These are phyloP conservation scores for Cicer bijugum DNA, from an alignment of 306 rosid genomes.

Conservation along the genomic window DNA sequence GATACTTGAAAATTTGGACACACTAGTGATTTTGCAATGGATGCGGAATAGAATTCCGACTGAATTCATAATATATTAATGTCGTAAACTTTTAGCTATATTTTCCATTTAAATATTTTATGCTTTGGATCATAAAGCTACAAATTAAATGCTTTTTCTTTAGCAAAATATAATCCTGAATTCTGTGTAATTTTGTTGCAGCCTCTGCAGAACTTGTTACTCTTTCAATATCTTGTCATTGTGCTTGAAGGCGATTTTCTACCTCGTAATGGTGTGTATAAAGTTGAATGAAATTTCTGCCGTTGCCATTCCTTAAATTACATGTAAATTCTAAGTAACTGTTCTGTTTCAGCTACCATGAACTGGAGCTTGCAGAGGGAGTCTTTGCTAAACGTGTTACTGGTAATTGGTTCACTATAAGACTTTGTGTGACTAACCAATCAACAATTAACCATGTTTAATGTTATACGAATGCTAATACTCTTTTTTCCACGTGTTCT, in stretches of 20 bases:
- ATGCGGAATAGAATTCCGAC: background rate
- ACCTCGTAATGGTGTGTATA: conserved; percentile 63
- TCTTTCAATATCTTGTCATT: conserved; percentile 78
- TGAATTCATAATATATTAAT: conserved; percentile 10
- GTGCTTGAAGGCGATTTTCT: conserved; percentile 75
- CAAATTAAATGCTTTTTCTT: conserved; percentile 7
- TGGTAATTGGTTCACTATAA: conserved; percentile 60
- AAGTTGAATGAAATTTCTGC: conserved; percentile 49
- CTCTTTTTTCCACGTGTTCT: conserved; percentile 20
- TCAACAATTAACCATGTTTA: conserved; percentile 29
- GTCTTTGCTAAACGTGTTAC: conserved; percentile 71
- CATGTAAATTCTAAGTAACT: conserved; percentile 45
- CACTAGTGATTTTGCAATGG: background rate
- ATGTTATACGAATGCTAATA: conserved; percentile 11
- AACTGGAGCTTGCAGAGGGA: conserved; percentile 79
- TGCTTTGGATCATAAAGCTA: conserved; percentile 5
- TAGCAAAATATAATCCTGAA: background rate
- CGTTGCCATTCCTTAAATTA: conserved; percentile 26
- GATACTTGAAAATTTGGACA: background rate
- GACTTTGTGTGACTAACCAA: conserved; percentile 38
- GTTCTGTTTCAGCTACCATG: conserved; percentile 63
- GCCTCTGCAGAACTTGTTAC: conserved; percentile 63
- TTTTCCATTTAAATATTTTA: conserved; percentile 14
- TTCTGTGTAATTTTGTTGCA: conserved; percentile 54
- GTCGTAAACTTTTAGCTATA: conserved; percentile 2